These are phyloP conservation scores for Cyberlindnera sargentensis DNA, from an alignment of 805 yeast genomes.

Conservation along the genomic window DNA sequence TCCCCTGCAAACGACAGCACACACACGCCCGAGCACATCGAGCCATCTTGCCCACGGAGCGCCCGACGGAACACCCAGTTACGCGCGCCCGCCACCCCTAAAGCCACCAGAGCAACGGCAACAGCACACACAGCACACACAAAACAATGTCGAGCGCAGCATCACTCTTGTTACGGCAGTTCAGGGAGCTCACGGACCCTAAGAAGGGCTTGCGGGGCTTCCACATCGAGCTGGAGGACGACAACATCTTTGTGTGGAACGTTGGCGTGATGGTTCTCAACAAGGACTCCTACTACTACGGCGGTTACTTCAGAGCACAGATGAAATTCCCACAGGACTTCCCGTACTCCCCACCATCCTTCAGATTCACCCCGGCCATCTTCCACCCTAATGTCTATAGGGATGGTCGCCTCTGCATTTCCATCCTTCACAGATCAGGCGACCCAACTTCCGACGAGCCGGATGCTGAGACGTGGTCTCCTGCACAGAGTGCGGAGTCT, in stretches of 20 bases:
- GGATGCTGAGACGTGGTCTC: conserved; percentile 91
- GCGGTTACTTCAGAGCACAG: conserved; percentile 91
- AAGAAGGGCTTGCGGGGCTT: conserved; percentile 68
- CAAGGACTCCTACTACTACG: conserved; percentile 85
- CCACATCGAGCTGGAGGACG: conserved; percentile 63
- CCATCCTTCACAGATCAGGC: conserved; percentile 87
- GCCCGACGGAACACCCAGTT: neutral
- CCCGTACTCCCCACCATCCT: conserved; percentile 90
- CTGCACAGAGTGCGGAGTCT: conserved; percentile 86
- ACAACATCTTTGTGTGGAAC: conserved; percentile 64
- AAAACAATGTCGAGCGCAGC: conserved; percentile 45
- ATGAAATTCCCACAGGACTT: conserved; percentile 89
- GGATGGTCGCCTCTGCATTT: conserved; percentile 89
- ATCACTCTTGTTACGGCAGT: conserved; percentile 86
- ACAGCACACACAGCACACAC: neutral
- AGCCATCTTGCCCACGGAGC: neutral
- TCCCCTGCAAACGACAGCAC: neutral
- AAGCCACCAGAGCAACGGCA: neutral
- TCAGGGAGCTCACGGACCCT: conserved; percentile 88
- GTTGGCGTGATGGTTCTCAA: conserved; percentile 89
- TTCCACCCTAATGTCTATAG: conserved; percentile 94
- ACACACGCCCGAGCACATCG: neutral
- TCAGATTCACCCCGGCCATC: conserved; percentile 87
- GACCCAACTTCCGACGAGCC: conserved; percentile 88
- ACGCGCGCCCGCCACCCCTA: neutral